Evolutionary conservation across 2,329 filamentous ascomycete genomes (phyloP).

Genomic region (Cercospora janseana): DNA sequence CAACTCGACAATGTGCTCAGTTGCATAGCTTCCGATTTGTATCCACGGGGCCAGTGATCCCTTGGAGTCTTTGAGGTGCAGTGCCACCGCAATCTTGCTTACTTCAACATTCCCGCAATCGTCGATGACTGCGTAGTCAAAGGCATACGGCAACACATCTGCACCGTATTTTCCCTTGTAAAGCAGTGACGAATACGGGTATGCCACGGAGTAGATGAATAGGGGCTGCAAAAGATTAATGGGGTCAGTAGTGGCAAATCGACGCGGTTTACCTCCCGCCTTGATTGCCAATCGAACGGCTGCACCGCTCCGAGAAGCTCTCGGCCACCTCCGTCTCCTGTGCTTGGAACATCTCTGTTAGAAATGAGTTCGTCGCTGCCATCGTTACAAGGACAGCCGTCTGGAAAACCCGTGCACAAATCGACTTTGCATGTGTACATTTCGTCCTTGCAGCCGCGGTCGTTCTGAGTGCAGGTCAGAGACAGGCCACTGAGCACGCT

Average conservation of each 20-base stretch:
- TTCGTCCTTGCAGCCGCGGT: background rate
- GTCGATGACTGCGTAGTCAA: background rate
- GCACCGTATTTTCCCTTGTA: background rate
- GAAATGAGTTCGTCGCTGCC: background rate
- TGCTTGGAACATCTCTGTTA: too few species aligned
- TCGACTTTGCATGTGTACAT: background rate
- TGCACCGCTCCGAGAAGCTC: background rate
- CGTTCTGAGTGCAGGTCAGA: background rate
- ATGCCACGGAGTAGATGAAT: background rate
- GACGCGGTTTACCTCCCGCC: background rate
- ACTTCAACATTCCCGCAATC: background rate
- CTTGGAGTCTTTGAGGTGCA: background rate
- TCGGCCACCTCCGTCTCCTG: background rate
- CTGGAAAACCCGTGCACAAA: background rate
- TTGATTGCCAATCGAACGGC: background rate
- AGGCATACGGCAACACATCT: background rate
- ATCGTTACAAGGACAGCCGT: background rate
- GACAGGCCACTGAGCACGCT: background rate
- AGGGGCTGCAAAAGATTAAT: background rate
- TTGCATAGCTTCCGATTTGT: background rate
- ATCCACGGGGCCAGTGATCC: background rate
- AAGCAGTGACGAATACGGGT: background rate
- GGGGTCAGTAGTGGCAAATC: background rate
- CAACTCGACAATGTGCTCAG: constrained; percentile 8
- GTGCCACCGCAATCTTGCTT: background rate